phyloP scores from a whole-genome alignment of 164 flowering plant species.

The Aristolochia californica region DNA sequence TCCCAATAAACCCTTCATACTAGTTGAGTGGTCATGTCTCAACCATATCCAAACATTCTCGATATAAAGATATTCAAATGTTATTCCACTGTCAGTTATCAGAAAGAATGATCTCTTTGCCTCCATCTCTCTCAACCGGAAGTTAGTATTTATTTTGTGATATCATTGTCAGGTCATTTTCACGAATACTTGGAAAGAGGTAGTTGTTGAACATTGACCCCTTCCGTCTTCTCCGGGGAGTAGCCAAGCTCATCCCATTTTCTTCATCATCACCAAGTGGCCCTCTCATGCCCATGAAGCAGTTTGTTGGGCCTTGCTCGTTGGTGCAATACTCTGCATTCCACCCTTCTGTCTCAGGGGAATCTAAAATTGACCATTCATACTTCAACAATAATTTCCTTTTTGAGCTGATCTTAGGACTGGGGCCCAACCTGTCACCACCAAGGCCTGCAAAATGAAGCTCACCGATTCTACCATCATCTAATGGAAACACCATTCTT shows the following conservation, averaged over 20 bases:
- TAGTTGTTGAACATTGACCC: constrained; percentile 32
- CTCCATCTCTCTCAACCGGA: constrained; percentile 51
- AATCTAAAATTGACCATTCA: constrained; percentile 67
- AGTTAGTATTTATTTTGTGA: constrained; percentile 23
- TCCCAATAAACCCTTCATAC: constrained; percentile 60
- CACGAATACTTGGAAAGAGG: constrained; percentile 23
- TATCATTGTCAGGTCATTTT: constrained; percentile 11
- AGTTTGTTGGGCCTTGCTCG: constrained; percentile 66
- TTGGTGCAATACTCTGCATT: constrained; percentile 79
- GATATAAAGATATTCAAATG: constrained; percentile 49
- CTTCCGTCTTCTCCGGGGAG: constrained; percentile 33
- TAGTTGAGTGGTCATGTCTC: constrained; percentile 52
- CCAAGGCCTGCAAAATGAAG: constrained; percentile 70
- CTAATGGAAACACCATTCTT: constrained; percentile 53
- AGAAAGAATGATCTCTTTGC: constrained; percentile 58
- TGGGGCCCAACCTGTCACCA: constrained; percentile 55
- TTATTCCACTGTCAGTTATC: constrained; percentile 40
- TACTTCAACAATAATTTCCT: constrained; percentile 41
- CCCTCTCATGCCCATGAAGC: constrained; percentile 56
- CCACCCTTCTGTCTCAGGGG: constrained; percentile 93
- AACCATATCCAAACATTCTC: constrained; percentile 71
- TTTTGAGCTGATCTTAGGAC: constrained; percentile 19
- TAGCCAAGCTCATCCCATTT: no score
- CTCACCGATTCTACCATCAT: constrained; percentile 84
- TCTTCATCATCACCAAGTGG: constrained; percentile 9